These are phyloP conservation scores for Pleurotus citrinopileatus DNA, from an alignment of 768 basidiomycete species.

Conservation along the genomic window DNA sequence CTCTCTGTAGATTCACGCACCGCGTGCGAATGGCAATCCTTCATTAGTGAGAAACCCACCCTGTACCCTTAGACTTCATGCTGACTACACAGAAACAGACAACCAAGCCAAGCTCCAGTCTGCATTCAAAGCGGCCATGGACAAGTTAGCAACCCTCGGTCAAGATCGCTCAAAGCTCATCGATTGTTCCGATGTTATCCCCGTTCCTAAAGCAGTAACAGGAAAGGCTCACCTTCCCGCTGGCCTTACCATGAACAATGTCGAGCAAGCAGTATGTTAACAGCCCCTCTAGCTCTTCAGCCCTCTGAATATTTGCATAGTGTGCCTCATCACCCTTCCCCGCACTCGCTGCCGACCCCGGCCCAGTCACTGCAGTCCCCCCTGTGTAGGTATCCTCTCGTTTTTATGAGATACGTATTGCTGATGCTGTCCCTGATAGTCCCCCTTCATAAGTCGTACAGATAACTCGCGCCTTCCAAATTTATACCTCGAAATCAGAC, in stretches of 20 bases:
- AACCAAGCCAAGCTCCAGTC: conserved; percentile 20
- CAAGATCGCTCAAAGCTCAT: conserved; percentile 19
- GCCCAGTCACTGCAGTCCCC: conserved; percentile 8
- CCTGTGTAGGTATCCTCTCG: conserved; percentile 6
- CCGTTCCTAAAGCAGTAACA: conserved; percentile 14
- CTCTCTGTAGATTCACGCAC: conserved; percentile 27
- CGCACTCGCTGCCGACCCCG: conserved; percentile 8
- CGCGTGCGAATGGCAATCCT: conserved; percentile 34
- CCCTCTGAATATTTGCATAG: not conserved
- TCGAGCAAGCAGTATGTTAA: conserved; percentile 8
- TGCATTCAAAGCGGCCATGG: conserved; percentile 27
- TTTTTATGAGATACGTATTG: not conserved
- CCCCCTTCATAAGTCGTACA: conserved; percentile 11
- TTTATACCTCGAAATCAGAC: too few species aligned
- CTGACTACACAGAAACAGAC: conserved; percentile 6
- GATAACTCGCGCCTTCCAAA: too few species aligned
- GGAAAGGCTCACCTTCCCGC: conserved; percentile 19
- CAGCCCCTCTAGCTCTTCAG: not conserved
- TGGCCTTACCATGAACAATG: conserved; percentile 11
- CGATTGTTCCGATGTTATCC: conserved; percentile 21
- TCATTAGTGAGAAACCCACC: conserved; percentile 20
- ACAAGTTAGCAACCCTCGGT: conserved; percentile 28
- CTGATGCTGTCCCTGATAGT: not conserved
- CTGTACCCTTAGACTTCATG: too few species aligned
- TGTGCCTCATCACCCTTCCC: conserved; percentile 8